phyloP scores from a whole-genome alignment of 2,329 filamentous ascomycete species.

The Elsinoe ampelina region DNA sequence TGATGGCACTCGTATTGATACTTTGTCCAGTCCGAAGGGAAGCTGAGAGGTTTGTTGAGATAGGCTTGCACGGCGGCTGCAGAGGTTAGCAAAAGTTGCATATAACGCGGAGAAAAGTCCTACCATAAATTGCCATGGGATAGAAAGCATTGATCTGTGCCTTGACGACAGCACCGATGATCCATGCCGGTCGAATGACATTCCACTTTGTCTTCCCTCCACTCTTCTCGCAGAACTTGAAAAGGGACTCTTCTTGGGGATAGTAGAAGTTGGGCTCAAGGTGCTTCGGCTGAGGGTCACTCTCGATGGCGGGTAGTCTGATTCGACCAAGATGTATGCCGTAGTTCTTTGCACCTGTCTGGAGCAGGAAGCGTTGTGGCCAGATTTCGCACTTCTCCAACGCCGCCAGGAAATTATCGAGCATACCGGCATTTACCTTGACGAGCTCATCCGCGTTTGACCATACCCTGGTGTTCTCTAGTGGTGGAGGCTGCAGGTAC shows the following conservation, averaged over 20 bases:
- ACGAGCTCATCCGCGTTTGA: slow-evolving; percentile 43
- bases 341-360: slow-evolving; percentile 47
- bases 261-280: slow-evolving; percentile 49
- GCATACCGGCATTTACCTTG: slow-evolving; percentile 41
- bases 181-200: slow-evolving; percentile 39
- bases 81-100: background rate
- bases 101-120: background rate
- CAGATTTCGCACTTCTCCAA: slow-evolving; percentile 34
- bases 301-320: slow-evolving; percentile 37
- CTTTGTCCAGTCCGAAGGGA: slow-evolving; percentile 39
- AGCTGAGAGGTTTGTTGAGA: slow-evolving; percentile 34
- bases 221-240: slow-evolving; percentile 31
- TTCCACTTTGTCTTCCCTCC: slow-evolving; percentile 35
- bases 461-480: slow-evolving; percentile 38
- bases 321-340: slow-evolving; percentile 39
- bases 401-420: slow-evolving; percentile 41
- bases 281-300: slow-evolving; percentile 32
- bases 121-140: slow-evolving; percentile 39
- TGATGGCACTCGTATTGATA: slow-evolving; percentile 30
- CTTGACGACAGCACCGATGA: slow-evolving; percentile 42
- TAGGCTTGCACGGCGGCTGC: slow-evolving; percentile 37
- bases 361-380: slow-evolving; percentile 41
- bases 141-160: slow-evolving; percentile 43
- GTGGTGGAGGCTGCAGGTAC: slow-evolving; percentile 44
- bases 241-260: slow-evolving; percentile 43